These are phyloP conservation scores for Wickerhamomyces sp. DNA, from an alignment of 1,139 yeast genomes.

Conservation along the genomic window DNA sequence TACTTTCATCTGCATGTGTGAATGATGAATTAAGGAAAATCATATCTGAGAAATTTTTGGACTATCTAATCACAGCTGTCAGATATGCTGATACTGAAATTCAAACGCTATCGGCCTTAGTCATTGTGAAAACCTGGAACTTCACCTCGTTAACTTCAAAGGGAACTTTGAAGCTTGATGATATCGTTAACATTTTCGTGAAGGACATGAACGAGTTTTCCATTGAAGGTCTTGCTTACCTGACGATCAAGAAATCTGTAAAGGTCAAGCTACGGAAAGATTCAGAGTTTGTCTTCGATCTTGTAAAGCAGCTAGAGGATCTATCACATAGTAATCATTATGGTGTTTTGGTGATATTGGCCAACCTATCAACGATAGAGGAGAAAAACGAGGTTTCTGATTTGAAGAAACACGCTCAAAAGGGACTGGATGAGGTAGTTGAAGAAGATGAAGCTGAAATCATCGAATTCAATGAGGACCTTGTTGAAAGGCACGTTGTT, in stretches of 20 bases:
- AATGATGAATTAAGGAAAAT: conserved; percentile 34
- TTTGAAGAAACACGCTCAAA: conserved; percentile 27
- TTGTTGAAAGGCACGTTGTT: conserved; percentile 18
- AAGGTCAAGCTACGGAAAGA: conserved; percentile 31
- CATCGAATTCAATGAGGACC: conserved; percentile 11
- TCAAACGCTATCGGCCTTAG: conserved; percentile 31
- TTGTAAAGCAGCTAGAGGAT: conserved; percentile 14
- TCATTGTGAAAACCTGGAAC: conserved; percentile 39
- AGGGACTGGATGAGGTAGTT: conserved; percentile 15
- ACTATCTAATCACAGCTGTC: conserved; percentile 25
- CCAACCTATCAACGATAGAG: conserved; percentile 32
- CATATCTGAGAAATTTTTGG: conserved; percentile 30
- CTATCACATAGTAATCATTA: conserved; percentile 18
- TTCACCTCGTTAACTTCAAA: conserved; percentile 27
- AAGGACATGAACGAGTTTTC: conserved; percentile 17
- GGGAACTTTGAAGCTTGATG: conserved; percentile 19
- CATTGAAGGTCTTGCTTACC: conserved; percentile 40
- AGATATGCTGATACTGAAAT: conserved; percentile 21
- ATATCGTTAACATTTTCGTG: conserved; percentile 24
- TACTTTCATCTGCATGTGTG: conserved; percentile 29
- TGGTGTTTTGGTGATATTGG: conserved; percentile 32
- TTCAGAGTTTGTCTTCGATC: conserved; percentile 26
- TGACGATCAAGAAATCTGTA: conserved; percentile 32
- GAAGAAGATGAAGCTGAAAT: conserved; percentile 9
- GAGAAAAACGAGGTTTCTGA: conserved; percentile 21